Conservation (phyloP, 2,329 filamentous ascomycete genomes). For the Monosporascus cannonballus region DNA sequence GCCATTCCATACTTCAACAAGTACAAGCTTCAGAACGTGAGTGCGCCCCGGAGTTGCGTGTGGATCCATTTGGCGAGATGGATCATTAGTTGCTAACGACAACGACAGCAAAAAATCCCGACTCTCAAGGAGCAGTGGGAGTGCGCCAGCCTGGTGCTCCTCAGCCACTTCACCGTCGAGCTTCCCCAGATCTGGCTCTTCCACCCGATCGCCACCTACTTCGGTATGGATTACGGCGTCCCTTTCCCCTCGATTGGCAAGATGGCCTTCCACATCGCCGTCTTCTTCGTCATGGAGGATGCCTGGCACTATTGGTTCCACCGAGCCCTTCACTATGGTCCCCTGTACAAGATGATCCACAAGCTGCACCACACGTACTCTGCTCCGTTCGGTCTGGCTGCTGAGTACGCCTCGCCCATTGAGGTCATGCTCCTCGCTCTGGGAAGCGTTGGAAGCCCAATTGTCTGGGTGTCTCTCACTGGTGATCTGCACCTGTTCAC, state of each 20-base stretch:
- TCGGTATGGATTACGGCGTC: slow-evolving; percentile 79
- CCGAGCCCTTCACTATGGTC: slow-evolving; percentile 86
- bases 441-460: slow-evolving; percentile 75
- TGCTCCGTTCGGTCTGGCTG: slow-evolving; percentile 90
- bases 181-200: slow-evolving; percentile 99
- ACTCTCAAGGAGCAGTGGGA: slow-evolving; percentile 91
- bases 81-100: slow-evolving; percentile 14
- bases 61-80: neutral
- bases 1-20: slow-evolving; percentile 78
- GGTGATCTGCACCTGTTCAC: slow-evolving; percentile 89
- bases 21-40: slow-evolving; percentile 88
- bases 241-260: slow-evolving; percentile 82
- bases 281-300: slow-evolving; percentile 96
- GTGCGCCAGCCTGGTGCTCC: slow-evolving; percentile 85
- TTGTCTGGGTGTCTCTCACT: slow-evolving; percentile 77
- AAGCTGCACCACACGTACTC: slow-evolving; percentile 99
- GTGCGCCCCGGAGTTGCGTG: slow-evolving; percentile 21
- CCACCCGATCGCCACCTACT: slow-evolving; percentile 91
- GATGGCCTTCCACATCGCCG: slow-evolving; percentile 83
- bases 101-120: slow-evolving; percentile 65
- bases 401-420: slow-evolving; percentile 95
- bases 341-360: slow-evolving; percentile 93
- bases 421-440: slow-evolving; percentile 93
- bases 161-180: slow-evolving; percentile 96
- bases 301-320: slow-evolving; percentile 98